Evolutionary conservation across 192 early-diverging fungal genomes (phyloP), one percentile per base, ranked within the genome.

Genomic region (Lunasporangiospora selenospora): DNA sequence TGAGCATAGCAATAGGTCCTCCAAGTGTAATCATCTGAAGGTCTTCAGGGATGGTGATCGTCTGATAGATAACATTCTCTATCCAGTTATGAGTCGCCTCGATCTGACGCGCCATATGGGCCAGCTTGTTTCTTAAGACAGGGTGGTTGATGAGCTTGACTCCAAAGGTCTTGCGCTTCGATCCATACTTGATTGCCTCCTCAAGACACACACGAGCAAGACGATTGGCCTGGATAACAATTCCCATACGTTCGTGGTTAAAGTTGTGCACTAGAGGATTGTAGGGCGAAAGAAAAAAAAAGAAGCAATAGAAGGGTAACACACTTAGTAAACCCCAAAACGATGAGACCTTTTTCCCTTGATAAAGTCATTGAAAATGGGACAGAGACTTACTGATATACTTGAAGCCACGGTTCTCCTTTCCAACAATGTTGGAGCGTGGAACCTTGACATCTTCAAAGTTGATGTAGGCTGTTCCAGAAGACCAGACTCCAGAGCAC

Each of bases 371-470:
- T n/a, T n/a, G n/a, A n/a, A n/a, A n/a, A n/a, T n/a, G n/a, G n/a
- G n/a, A n/a, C n/a, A n/a, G n/a, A n/a, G n/a, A n/a, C n/a, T n/a
- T n/a, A n/a, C n/a, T n/a, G 36, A 73, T 73, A 43, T 73, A 73
- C 55, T 92, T 92, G 86, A 95, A 95, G 1, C 92, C 93, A 34
- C 87, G 83, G 81, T 93, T 93, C 56, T 88, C 90, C 56, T 91
- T 81, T 24, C 93, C 93, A 71, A 95, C 87, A 57, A 95, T 27
- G 64, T 95, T 93, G 47, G 83, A 80, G 50, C 87, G 89, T 36
- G 93, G 93, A 6, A 95, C 93, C 56, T 90, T 84, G 49, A 95
- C 92, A 60, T 95, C 92, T 59, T 92, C 91, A 75, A 92, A 90
- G 4, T 89, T 87, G 39, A 92, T 80, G 50, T 89, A 93, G n/a